Conservation (phyloP, 768 basidiomycete species). For the Nidula microcarpa region DNA sequence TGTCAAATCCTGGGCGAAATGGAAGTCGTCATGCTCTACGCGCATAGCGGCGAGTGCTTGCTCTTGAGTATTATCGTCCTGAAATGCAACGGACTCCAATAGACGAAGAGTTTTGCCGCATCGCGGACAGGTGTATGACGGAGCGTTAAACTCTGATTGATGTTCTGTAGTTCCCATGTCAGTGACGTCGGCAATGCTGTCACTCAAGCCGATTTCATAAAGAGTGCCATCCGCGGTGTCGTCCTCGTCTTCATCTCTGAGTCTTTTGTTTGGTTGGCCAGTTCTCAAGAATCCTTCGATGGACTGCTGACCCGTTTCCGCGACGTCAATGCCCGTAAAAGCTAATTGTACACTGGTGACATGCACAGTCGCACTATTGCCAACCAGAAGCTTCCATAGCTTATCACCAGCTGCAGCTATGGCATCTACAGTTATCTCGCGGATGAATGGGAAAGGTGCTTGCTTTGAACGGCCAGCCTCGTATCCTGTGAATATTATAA, state of each 20-base stretch:
- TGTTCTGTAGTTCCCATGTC: slow-evolving; percentile 8
- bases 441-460: slow-evolving; percentile 80
- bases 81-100: slow-evolving; percentile 4
- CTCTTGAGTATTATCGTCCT: slow-evolving; percentile 25
- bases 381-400: slow-evolving; percentile 87
- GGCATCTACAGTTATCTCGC: slow-evolving; percentile 68
- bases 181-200: not conserved
- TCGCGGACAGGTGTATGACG: slow-evolving; percentile 54
- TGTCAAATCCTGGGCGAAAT: slow-evolving; percentile 79
- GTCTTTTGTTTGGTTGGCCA: not conserved
- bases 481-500: slow-evolving; percentile 42
- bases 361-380: slow-evolving; percentile 49
- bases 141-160: slow-evolving; percentile 4
- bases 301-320: slow-evolving; percentile 76
- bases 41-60: slow-evolving; percentile 38
- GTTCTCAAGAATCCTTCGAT: slow-evolving; percentile 84
- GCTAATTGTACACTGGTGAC: slow-evolving; percentile 70
- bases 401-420: slow-evolving; percentile 75
- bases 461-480: slow-evolving; percentile 76
- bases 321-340: slow-evolving; percentile 74
- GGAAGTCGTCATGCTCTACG: slow-evolving; percentile 85
- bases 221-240: no score
- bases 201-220: not conserved
- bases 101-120: slow-evolving; percentile 38
- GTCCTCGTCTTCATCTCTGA: not conserved